phyloP scores from a whole-genome alignment of 73 alveolate species.

The Halteria grandinella region DNA sequence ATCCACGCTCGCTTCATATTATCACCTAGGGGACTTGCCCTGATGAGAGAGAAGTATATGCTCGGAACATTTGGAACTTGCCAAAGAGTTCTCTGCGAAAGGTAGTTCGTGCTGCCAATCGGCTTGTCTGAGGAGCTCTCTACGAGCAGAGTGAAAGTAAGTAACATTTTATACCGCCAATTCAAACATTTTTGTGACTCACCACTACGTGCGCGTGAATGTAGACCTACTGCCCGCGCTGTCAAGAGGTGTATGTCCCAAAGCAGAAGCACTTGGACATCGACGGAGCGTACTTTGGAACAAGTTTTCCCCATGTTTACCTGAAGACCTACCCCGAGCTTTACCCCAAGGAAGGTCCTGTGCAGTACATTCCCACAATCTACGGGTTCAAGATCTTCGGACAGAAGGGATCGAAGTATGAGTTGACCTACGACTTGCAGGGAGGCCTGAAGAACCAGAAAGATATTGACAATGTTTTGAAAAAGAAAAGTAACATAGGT shows the following conservation, averaged over 20 bases:
- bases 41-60: slow-evolving; percentile 74
- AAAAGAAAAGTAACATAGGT: too few relatives aligned
- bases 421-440: slow-evolving; percentile 20
- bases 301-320: not conserved
- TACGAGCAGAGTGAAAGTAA: slow-evolving; percentile 73
- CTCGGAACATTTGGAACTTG: slow-evolving; percentile 80
- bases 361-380: slow-evolving; percentile 66
- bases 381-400: slow-evolving; percentile 73
- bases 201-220: not conserved
- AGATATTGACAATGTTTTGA: slow-evolving; percentile 4
- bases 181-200: not conserved
- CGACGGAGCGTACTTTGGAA: slow-evolving; percentile 41
- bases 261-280: slow-evolving; percentile 42
- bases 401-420: slow-evolving; percentile 60
- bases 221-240: slow-evolving; percentile 75
- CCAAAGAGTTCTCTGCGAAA: slow-evolving; percentile 77
- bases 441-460: slow-evolving; percentile 36
- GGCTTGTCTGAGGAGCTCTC: slow-evolving; percentile 76
- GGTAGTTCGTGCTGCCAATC: slow-evolving; percentile 74
- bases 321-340: slow-evolving; percentile 66
- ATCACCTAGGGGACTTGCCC: slow-evolving; percentile 74
- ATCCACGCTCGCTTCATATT: slow-evolving; percentile 78
- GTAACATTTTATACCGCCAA: too few relatives aligned
- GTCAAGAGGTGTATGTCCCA: slow-evolving; percentile 64
- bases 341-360: slow-evolving; percentile 70